Conservation (phyloP, 352 stramenopile genomes). For the Globisporangium paddicum region DNA sequence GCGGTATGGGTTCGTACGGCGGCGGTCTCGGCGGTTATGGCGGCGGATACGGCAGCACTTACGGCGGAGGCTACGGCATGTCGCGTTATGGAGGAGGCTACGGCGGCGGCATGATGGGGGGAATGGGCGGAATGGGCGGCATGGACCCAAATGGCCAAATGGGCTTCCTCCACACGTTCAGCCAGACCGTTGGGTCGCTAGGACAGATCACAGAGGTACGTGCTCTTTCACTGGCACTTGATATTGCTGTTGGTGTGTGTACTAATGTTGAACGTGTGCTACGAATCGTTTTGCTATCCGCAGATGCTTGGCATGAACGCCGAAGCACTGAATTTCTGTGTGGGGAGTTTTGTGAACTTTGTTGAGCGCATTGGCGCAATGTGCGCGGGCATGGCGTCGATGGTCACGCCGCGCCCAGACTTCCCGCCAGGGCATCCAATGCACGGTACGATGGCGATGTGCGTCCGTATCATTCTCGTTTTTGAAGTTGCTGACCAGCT, state of each 20-base stretch:
- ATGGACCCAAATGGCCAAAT: slow-evolving; percentile 54
- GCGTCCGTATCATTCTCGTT: not conserved
- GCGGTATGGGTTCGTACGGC: slow-evolving; percentile 24
- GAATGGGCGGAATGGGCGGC: slow-evolving; percentile 19
- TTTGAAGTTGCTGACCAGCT: not conserved
- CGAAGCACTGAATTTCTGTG: slow-evolving; percentile 69
- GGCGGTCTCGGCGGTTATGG: slow-evolving; percentile 22
- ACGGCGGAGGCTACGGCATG: slow-evolving; percentile 34
- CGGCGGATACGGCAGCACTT: slow-evolving; percentile 25
- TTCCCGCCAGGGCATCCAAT: slow-evolving; percentile 73
- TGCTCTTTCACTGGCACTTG: not conserved
- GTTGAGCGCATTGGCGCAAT: slow-evolving; percentile 79
- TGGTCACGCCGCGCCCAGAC: slow-evolving; percentile 55
- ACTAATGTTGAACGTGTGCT: not conserved
- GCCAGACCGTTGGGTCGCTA: slow-evolving; percentile 64
- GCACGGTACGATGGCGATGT: slow-evolving; percentile 30
- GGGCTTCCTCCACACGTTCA: slow-evolving; percentile 61
- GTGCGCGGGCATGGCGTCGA: slow-evolving; percentile 59
- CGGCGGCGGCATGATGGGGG: slow-evolving; percentile 25
- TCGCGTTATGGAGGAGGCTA: slow-evolving; percentile 20
- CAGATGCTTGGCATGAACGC: slow-evolving; percentile 75
- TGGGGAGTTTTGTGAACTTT: slow-evolving; percentile 80
- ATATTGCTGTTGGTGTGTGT: not conserved
- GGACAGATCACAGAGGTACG: slow-evolving; percentile 67
- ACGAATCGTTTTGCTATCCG: not conserved